Percentiles rank a stretch among this genome's conserved stretches.
Evolutionary conservation across 495 filamentous ascomycete species (phyloP).

Genomic region (Tuber melanosporum): DNA sequence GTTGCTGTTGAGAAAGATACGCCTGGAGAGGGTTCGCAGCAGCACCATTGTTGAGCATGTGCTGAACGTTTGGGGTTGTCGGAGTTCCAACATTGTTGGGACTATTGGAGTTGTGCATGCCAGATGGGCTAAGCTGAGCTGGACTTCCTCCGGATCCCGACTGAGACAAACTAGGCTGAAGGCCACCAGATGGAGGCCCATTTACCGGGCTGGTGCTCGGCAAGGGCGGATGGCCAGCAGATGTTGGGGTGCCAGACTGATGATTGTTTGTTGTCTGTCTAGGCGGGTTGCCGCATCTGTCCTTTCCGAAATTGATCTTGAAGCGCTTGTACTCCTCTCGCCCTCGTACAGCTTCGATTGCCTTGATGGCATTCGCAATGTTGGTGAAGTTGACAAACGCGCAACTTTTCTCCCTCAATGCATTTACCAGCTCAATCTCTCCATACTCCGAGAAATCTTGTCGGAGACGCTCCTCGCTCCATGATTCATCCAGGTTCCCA

Average conservation of each 20-base stretch:
- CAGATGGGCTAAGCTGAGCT: conserved; percentile 45
- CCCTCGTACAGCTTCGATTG: conserved; percentile 88
- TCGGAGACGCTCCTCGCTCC: conserved; percentile 88
- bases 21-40: conserved; percentile 84
- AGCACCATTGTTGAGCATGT: conserved; percentile 68
- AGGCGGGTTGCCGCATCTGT: conserved; percentile 92
- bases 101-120: conserved; percentile 44
- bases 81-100: conserved; percentile 37
- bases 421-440: conserved; percentile 96
- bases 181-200: conserved; percentile 42
- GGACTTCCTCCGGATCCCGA: conserved; percentile 64
- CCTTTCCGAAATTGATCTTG: conserved; percentile 99
- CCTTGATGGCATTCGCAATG: conserved; percentile 98
- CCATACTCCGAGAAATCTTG: conserved; percentile 98
- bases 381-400: conserved; percentile 99
- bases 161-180: conserved; percentile 47
- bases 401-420: conserved; percentile 95
- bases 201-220: conserved; percentile 51
- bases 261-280: conserved; percentile 66
- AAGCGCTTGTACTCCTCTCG: conserved; percentile 95
- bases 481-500: conserved; percentile 93
- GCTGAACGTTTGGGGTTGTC: conserved; percentile 48
- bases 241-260: conserved; percentile 43
- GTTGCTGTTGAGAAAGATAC: conserved; percentile 66
- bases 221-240: conserved; percentile 60